A percentile compares a stretch with the other conserved stretches of the same genome.
Conservation (phyloP, 2,329 filamentous ascomycete genomes). For the Colletotrichum trifolii region DNA sequence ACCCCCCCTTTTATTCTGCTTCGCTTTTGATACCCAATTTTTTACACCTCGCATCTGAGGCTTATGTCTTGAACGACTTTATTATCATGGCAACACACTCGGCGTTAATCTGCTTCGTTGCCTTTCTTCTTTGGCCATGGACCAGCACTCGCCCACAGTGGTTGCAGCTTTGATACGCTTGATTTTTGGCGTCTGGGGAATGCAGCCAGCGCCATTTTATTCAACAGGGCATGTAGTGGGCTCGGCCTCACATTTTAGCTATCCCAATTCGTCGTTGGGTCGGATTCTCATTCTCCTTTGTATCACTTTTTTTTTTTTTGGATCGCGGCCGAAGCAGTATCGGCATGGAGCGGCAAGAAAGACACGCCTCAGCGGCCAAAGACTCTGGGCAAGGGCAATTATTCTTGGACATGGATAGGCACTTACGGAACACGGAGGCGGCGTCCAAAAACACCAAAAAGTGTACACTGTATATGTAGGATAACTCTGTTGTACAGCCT, state of each 20-base stretch:
- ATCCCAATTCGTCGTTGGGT: slow-evolving; percentile 6
- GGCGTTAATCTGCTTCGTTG: slow-evolving; percentile 32
- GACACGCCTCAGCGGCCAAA: too few relatives aligned
- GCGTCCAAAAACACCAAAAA: slow-evolving; percentile 15
- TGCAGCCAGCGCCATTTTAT: background rate
- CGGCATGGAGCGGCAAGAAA: background rate
- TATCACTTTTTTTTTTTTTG: slow-evolving; percentile 21
- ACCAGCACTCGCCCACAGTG: slow-evolving; percentile 4
- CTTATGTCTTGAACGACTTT: slow-evolving; percentile 30
- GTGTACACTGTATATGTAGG: slow-evolving; percentile 34
- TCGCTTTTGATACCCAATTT: slow-evolving; percentile 50
- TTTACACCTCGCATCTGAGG: slow-evolving; percentile 32
- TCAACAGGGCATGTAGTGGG: background rate
- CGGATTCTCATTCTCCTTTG: background rate
- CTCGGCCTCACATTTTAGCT: background rate
- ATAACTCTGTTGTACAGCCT: slow-evolving; percentile 32
- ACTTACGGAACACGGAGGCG: background rate
- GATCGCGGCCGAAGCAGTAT: background rate
- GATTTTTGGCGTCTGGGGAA: slow-evolving; percentile 7
- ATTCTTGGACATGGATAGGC: background rate
- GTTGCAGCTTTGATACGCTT: background rate
- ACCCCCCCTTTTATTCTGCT: slow-evolving; percentile 33
- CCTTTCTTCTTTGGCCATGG: slow-evolving; percentile 3
- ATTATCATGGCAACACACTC: slow-evolving; percentile 3
- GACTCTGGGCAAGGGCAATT: background rate